These are phyloP conservation scores for Aspergillus ochraceoroseus DNA, from an alignment of 2,329 filamentous ascomycete species.

Conservation along the genomic window DNA sequence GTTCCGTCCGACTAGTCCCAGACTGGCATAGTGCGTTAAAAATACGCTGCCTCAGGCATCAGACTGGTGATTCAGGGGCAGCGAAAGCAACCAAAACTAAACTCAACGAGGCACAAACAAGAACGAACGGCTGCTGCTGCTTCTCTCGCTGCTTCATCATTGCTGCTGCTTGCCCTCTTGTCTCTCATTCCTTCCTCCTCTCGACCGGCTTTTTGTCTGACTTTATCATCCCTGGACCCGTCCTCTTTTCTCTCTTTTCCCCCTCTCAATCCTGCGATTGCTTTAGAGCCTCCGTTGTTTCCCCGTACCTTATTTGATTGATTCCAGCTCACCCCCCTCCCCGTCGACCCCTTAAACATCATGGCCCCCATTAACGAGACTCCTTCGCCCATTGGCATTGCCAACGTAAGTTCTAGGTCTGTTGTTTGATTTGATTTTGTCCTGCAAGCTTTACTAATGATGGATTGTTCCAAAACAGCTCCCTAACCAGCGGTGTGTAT, in stretches of 20 bases:
- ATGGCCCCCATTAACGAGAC: conserved; percentile 58
- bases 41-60: conserved; percentile 9
- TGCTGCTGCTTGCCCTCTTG: conserved; percentile 1
- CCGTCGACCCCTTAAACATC: conserved; percentile 25
- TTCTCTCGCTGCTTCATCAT: no score
- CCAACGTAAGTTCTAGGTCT: conserved; percentile 55
- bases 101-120: conserved; percentile 17
- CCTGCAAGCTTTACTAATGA: conserved; percentile 30
- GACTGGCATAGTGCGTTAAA: conserved; percentile 28
- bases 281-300: conserved; percentile 20
- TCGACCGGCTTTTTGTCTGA: conserved; percentile 3
- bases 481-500: conserved; percentile 63
- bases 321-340: conserved; percentile 13
- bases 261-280: conserved; percentile 2
- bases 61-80: conserved; percentile 33
- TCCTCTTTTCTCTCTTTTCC: conserved; percentile 1
- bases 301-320: conserved; percentile 16
- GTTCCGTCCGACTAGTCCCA: conserved; percentile 23
- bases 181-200: conserved; percentile 3
- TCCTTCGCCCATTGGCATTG: conserved; percentile 66
- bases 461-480: conserved; percentile 44
- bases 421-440: background rate
- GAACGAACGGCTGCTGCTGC: conserved; percentile 15
- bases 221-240: conserved; percentile 5
- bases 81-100: conserved; percentile 20